A percentile compares a stretch with the other conserved stretches of the same genome.
These are phyloP conservation scores for Psidium friedrichsthalianum DNA, from an alignment of 345 rosid genomes.

Conservation along the genomic window DNA sequence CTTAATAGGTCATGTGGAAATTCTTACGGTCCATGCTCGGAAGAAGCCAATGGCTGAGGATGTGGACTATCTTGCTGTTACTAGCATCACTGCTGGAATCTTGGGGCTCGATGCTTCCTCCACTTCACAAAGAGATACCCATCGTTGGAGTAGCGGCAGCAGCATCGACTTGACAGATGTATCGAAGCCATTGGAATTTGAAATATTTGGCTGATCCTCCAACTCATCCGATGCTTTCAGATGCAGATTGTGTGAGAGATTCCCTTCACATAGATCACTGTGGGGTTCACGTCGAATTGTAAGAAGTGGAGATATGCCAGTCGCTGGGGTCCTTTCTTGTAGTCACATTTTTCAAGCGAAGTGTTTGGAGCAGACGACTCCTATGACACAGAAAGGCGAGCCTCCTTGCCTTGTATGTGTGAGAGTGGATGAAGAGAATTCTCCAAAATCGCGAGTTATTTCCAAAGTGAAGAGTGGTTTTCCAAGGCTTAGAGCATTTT, in stretches of 20 bases:
- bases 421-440: constrained; percentile 21
- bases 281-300: constrained; percentile 41
- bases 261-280: constrained; percentile 47
- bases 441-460: constrained; percentile 13
- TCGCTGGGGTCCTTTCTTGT: constrained; percentile 44
- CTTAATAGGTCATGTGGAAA: constrained; percentile 78
- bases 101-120: constrained; percentile 9
- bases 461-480: constrained; percentile 21
- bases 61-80: constrained; percentile 89
- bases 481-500: constrained; percentile 28
- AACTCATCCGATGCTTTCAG: constrained; percentile 14
- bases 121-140: constrained; percentile 22
- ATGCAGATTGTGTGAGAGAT: constrained; percentile 40
- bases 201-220: constrained; percentile 9
- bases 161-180: constrained; percentile 27
- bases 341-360: constrained; percentile 43
- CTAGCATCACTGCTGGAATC: constrained; percentile 39
- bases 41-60: constrained; percentile 93
- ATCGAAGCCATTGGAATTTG: constrained; percentile 26
- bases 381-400: constrained; percentile 26
- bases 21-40: constrained; percentile 92
- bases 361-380: constrained; percentile 44
- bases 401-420: constrained; percentile 47
- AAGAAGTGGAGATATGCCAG: constrained; percentile 40
- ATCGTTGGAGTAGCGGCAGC: constrained; percentile 47